Percentiles rank a stretch among this genome's conserved stretches.
These are phyloP conservation scores for Myriosclerotinia curreyana DNA, from an alignment of 2,329 filamentous ascomycete species.

Conservation along the genomic window DNA sequence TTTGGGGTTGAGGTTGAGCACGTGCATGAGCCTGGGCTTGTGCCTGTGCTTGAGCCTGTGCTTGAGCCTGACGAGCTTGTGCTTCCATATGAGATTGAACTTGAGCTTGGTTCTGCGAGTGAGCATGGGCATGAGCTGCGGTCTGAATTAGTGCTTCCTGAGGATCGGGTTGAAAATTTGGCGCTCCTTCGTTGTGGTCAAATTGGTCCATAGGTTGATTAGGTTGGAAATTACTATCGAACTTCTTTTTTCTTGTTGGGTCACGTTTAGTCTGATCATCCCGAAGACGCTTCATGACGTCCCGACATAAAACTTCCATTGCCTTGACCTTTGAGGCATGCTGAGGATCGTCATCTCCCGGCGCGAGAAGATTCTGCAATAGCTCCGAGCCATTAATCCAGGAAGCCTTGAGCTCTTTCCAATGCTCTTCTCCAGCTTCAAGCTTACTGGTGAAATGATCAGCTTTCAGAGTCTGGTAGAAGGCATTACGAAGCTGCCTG, in stretches of 20 bases:
- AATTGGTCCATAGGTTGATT: constrained; percentile 32
- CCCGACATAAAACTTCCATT: constrained; percentile 67
- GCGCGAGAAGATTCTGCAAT: constrained; percentile 53
- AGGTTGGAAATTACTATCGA: constrained; percentile 30
- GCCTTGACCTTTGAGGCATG: constrained; percentile 58
- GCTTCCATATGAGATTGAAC: constrained; percentile 28
- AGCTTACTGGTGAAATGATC: constrained; percentile 70
- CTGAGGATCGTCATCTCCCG: constrained; percentile 50
- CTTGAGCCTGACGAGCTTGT: constrained; percentile 27
- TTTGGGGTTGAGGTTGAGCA: constrained; percentile 26
- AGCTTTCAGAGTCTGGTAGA: constrained; percentile 62
- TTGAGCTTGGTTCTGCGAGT: constrained; percentile 33
- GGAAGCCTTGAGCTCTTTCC: constrained; percentile 63
- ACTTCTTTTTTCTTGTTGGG: constrained; percentile 45
- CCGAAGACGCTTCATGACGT: constrained; percentile 73
- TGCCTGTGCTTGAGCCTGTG: constrained; percentile 27
- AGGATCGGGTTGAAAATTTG: constrained; percentile 33
- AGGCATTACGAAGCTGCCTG: constrained; percentile 61
- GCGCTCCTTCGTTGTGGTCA: constrained; percentile 27
- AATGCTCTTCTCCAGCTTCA: constrained; percentile 69
- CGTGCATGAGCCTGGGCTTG: constrained; percentile 31
- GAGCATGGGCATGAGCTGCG: constrained; percentile 37
- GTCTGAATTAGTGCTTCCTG: constrained; percentile 34
- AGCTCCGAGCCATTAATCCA: constrained; percentile 62
- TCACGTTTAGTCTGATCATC: constrained; percentile 62